Percentiles rank a stretch among this genome's conserved stretches.
Conservation (phyloP, 2,329 filamentous ascomycete species). For the Beauveria sp. region DNA sequence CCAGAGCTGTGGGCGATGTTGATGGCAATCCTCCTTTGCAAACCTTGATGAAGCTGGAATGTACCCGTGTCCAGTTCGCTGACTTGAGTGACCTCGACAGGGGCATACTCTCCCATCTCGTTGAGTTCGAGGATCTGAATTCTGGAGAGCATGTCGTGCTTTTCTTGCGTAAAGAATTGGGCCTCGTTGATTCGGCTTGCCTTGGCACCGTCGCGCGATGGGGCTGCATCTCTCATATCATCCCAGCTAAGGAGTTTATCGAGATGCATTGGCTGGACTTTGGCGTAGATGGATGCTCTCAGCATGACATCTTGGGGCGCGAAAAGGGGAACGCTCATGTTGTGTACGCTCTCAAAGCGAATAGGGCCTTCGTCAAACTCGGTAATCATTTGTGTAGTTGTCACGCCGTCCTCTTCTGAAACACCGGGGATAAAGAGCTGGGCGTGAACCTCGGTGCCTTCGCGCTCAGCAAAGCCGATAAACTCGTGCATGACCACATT, state of each 20-base stretch:
- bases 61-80: conserved; percentile 79
- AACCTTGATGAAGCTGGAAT: conserved; percentile 89
- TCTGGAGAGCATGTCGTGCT: conserved; percentile 84
- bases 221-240: conserved; percentile 80
- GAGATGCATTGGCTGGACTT: conserved; percentile 85
- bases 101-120: conserved; percentile 82
- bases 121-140: conserved; percentile 87
- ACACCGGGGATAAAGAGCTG: conserved; percentile 93
- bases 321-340: conserved; percentile 85
- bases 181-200: conserved; percentile 74
- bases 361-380: conserved; percentile 91
- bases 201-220: conserved; percentile 46
- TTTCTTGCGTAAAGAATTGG: conserved; percentile 88
- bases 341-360: conserved; percentile 95
- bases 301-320: conserved; percentile 63
- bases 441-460: conserved; percentile 91
- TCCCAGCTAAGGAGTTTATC: conserved; percentile 98
- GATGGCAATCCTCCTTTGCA: conserved; percentile 82
- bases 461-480: conserved; percentile 87
- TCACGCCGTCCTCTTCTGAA: conserved; percentile 83
- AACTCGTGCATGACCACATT: conserved; percentile 98
- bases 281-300: conserved; percentile 84
- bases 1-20: conserved; percentile 89
- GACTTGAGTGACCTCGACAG: conserved; percentile 85
- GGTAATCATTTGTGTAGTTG: conserved; percentile 88